Base-by-base conservation (phyloP, 1,284 basidiomycete species). In the Cryptococcus hybrid region DNA sequence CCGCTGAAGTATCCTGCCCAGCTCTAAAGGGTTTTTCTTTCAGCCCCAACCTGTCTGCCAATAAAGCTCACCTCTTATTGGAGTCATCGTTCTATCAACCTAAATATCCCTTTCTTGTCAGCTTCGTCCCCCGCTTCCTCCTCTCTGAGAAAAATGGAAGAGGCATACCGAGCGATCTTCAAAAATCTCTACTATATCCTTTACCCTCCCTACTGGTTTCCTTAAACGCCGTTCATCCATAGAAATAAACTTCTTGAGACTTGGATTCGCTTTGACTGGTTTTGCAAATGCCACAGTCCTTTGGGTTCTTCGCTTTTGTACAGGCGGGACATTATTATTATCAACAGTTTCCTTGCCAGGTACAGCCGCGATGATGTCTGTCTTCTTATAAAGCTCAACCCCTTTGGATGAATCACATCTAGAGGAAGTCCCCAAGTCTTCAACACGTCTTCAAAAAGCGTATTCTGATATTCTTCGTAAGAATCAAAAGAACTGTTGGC, bases 381-480 rank as follows among this genome's bases (percentile, higher is more conserved):
- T 18, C 13, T 24, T 24, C 24, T 24, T 24, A 24, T 24, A 24
- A 24, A 24, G 24, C 24, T 24, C 24, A 24, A 24, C 24, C 24
- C n/a, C 40, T 42, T 11, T 42, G n/a, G n/a, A n/a, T 11, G 40
- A 24, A 24, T 24, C 24, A 24, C 24, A 24, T 24, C 24, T 24
- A 24, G 24, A 42, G 57, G 52, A 18, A 61, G 30, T 18, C 57
- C 54, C 60, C 60, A 61, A 18, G 51, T 56, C 4, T 54, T 39
- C 8, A 58, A 35, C 3, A 61, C 60, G 38, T 61, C 60, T 3
- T 56, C 54, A 30, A 51, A 61, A 5, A 61, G 38, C 7, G 38
- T 45, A 43, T 57, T 48, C 34, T 60, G 59, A n/a, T 35, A 18
- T 18, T 51, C 36, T 11, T 51, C 37, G 49, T 51, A 40, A n/a